Evolutionary conservation across 2,329 filamentous ascomycete species (phyloP).

Genomic region (Penicillium polonicum): DNA sequence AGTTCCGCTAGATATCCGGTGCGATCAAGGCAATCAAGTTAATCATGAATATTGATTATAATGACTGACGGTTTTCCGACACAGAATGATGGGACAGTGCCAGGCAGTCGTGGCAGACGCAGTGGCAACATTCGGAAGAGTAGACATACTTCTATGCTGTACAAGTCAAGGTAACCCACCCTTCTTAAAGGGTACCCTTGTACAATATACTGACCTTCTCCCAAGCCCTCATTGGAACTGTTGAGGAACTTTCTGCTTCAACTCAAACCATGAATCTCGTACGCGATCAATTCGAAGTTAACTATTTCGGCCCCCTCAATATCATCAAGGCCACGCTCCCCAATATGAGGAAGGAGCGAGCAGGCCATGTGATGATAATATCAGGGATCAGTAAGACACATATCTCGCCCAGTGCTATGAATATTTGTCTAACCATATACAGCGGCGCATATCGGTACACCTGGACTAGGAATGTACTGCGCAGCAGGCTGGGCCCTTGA

Average conservation of each 20-base stretch:
- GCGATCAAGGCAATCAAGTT: constrained; percentile 1
- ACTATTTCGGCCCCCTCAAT: constrained; percentile 95
- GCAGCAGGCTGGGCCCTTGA: constrained; percentile 93
- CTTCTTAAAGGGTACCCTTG: background rate
- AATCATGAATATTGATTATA: background rate
- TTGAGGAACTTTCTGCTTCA: constrained; percentile 81
- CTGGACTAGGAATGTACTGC: constrained; percentile 85
- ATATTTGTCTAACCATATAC: constrained; percentile 19
- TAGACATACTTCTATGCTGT: constrained; percentile 89
- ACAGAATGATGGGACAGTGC: constrained; percentile 65
- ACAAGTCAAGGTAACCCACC: constrained; percentile 70
- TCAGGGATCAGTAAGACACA: constrained; percentile 68
- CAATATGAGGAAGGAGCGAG: constrained; percentile 72
- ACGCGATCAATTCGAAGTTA: constrained; percentile 86
- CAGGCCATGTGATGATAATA: constrained; percentile 85
- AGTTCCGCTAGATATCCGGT: constrained; percentile 59
- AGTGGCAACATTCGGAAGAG: constrained; percentile 75
- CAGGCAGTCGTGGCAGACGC: constrained; percentile 85
- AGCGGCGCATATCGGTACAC: constrained; percentile 87
- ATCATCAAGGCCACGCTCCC: constrained; percentile 88
- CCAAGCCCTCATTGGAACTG: constrained; percentile 77
- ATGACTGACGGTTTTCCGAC: constrained; percentile 13
- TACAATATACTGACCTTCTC: constrained; percentile 10
- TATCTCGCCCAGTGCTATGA: too few species aligned
- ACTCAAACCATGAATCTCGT: constrained; percentile 73